Conservation (phyloP, 495 filamentous ascomycete genomes). For the Neurospora terricola region DNA sequence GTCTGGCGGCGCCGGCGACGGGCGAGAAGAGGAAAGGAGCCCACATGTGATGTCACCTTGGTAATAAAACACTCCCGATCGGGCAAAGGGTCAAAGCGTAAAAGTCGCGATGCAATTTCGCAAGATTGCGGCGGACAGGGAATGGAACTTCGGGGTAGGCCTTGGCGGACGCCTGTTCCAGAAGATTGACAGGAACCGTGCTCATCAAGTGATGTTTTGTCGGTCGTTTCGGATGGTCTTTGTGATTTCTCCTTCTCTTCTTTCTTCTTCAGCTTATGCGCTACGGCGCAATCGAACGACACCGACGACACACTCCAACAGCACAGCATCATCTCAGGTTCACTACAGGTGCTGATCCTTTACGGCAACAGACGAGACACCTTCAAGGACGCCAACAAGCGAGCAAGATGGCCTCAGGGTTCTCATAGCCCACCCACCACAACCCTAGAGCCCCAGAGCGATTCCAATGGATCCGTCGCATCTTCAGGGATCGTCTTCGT, state of each 20-base stretch:
- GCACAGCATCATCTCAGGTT: background rate
- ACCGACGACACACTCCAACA: background rate
- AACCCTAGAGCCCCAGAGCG: background rate
- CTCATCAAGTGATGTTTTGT: background rate
- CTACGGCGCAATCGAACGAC: conserved; percentile 7
- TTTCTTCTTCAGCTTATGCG: conserved; percentile 1
- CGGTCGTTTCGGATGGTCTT: background rate
- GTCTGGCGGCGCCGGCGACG: background rate
- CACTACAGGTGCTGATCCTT: background rate
- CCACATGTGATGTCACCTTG: background rate
- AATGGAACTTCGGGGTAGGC: conserved; percentile 8
- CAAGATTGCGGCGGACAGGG: conserved; percentile 18
- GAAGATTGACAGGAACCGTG: background rate
- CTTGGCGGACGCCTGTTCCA: conserved; percentile 4
- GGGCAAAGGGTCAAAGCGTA: conserved; percentile 14
- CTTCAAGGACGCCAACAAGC: background rate
- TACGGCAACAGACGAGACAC: background rate
- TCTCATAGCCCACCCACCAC: conserved; percentile 8
- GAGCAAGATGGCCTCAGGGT: conserved; percentile 16
- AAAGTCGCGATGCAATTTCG: conserved; percentile 14
- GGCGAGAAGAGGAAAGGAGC: background rate
- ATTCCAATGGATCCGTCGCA: conserved; percentile 12
- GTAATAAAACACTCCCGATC: background rate
- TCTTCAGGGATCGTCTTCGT: conserved; percentile 15
- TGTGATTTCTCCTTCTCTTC: background rate